These are phyloP conservation scores for Arthrobotrys conoides DNA, from an alignment of 2,329 filamentous ascomycete species.

Conservation along the genomic window DNA sequence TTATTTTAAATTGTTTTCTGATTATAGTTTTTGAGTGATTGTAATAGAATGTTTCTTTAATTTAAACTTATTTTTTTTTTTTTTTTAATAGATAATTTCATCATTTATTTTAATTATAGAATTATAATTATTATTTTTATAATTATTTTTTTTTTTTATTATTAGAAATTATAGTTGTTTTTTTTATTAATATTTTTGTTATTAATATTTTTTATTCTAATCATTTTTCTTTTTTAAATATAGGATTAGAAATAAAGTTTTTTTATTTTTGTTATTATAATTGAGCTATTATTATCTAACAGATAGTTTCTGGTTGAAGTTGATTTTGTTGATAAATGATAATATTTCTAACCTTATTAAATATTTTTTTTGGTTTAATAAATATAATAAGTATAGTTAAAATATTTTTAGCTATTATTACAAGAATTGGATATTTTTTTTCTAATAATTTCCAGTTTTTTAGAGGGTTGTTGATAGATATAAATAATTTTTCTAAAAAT, in stretches of 20 bases:
- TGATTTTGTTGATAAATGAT: neutral
- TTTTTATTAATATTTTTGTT: neutral
- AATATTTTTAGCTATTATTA: neutral
- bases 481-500: neutral
- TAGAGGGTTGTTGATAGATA: neutral
- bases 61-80: too few species aligned
- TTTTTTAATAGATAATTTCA: neutral
- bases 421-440: conserved; percentile 1
- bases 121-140: conserved; percentile 1
- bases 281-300: neutral
- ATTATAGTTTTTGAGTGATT: too few species aligned
- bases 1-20: too few species aligned
- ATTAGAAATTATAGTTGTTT: neutral
- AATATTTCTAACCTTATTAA: neutral
- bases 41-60: too few species aligned
- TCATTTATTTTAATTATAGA: neutral
- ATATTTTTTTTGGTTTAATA: neutral
- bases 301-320: neutral
- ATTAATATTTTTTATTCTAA: neutral
- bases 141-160: neutral
- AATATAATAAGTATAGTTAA: neutral
- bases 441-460: neutral
- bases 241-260: neutral
- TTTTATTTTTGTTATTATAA: neutral
- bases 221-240: neutral